These are phyloP conservation scores for Biscogniauxia marginata DNA, from an alignment of 2,329 filamentous ascomycete species.

Conservation along the genomic window DNA sequence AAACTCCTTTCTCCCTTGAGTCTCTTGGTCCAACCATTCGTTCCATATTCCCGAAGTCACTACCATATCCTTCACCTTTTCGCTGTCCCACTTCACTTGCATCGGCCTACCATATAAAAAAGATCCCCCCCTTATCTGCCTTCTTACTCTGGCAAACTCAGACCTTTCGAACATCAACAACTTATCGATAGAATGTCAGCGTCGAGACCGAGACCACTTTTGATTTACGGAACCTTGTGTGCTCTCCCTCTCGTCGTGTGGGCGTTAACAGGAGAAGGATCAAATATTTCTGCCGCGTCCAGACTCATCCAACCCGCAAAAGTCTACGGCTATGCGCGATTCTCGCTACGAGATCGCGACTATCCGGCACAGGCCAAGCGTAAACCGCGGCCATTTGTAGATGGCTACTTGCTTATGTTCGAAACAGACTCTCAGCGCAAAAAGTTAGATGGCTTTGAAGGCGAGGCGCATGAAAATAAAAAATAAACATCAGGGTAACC, in stretches of 20 bases:
- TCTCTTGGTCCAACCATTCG: too few species aligned
- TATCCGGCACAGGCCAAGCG: slow-evolving; percentile 27
- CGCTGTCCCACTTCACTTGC: too few species aligned
- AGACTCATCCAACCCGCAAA: slow-evolving; percentile 11
- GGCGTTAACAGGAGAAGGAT: slow-evolving; percentile 28
- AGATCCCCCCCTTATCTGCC: too few species aligned
- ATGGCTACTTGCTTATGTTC: slow-evolving; percentile 25
- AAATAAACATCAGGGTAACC: too few species aligned
- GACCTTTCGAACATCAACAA: too few species aligned
- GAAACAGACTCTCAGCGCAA: slow-evolving; percentile 27
- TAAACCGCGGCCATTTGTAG: slow-evolving; percentile 11
- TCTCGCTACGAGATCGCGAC: slow-evolving; percentile 21
- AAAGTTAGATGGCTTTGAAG: slow-evolving; percentile 36
- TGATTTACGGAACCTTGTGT: slow-evolving; percentile 32
- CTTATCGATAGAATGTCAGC: too few species aligned
- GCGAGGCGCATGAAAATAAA: too few species aligned
- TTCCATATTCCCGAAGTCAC: too few species aligned
- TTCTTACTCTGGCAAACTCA: too few species aligned
- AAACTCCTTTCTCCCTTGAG: too few species aligned
- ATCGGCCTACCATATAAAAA: too few species aligned
- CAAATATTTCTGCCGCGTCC: slow-evolving; percentile 14
- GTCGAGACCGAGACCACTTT: slow-evolving; percentile 19
- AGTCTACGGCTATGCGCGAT: slow-evolving; percentile 20
- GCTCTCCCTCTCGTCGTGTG: slow-evolving; percentile 30
- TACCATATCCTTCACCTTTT: too few species aligned